phyloP scores from a whole-genome alignment of 2,329 filamentous ascomycete genomes.

The Exophiala lecanii-corni region DNA sequence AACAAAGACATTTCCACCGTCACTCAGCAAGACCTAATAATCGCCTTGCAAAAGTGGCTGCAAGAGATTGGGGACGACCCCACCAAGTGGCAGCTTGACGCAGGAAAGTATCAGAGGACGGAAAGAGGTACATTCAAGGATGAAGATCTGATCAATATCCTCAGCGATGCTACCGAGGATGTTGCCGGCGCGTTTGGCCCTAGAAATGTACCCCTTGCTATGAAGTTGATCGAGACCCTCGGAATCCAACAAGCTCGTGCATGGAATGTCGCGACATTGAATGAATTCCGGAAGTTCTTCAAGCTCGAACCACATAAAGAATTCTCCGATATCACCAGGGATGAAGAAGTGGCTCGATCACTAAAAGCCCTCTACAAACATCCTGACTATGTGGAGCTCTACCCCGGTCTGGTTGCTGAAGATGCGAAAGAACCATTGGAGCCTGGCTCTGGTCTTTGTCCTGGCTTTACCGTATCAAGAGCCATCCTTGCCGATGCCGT shows the following conservation, averaged over 20 bases:
- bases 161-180: conserved; percentile 68
- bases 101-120: conserved; percentile 59
- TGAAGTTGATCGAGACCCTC: conserved; percentile 72
- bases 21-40: conserved; percentile 56
- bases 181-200: conserved; percentile 62
- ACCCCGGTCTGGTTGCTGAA: conserved; percentile 58
- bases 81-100: conserved; percentile 61
- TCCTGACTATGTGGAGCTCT: conserved; percentile 64
- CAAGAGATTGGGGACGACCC: conserved; percentile 61
- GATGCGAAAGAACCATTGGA: conserved; percentile 36
- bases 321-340: conserved; percentile 56
- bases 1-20: conserved; percentile 53
- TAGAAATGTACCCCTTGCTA: conserved; percentile 65
- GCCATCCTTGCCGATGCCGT: conserved; percentile 45
- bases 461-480: conserved; percentile 38
- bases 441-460: conserved; percentile 36
- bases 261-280: conserved; percentile 51
- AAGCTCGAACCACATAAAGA: conserved; percentile 52
- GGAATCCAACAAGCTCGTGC: conserved; percentile 71
- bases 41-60: conserved; percentile 61
- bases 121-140: conserved; percentile 62
- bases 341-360: conserved; percentile 52
- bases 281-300: conserved; percentile 61
- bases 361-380: conserved; percentile 58
- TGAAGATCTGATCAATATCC: conserved; percentile 68